Conservation (phyloP, 805 yeast species). For the Ogataea paradorogensis region DNA sequence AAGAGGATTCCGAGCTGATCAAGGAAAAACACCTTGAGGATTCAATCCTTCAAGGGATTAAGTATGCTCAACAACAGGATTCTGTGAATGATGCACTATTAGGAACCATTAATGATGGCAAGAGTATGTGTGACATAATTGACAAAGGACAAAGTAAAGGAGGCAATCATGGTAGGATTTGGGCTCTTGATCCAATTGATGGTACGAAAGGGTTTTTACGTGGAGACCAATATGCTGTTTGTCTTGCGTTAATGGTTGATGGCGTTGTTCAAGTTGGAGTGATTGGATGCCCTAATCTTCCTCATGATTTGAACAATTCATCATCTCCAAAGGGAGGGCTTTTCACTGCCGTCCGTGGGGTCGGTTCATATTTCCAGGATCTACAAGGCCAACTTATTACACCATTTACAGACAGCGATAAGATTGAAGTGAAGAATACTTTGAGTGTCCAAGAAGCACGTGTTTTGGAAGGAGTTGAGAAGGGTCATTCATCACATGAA, state of each 20-base stretch:
- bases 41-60: conserved; percentile 58
- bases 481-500: conserved; percentile 89
- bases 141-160: conserved; percentile 81
- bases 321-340: conserved; percentile 62
- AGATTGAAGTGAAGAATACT: conserved; percentile 53
- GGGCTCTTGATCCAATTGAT: conserved; percentile 98
- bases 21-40: conserved; percentile 49
- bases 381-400: conserved; percentile 36
- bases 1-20: conserved; percentile 79
- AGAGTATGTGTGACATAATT: conserved; percentile 59
- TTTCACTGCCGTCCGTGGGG: conserved; percentile 64
- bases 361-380: conserved; percentile 61
- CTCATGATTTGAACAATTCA: conserved; percentile 41
- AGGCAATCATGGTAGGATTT: conserved; percentile 75
- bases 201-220: conserved; percentile 96
- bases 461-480: conserved; percentile 92
- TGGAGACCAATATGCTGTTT: conserved; percentile 96
- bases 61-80: conserved; percentile 49
- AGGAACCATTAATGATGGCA: conserved; percentile 42
- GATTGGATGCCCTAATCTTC: conserved; percentile 93
- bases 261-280: conserved; percentile 87
- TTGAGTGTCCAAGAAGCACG: conserved; percentile 47
- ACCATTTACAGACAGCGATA: conserved; percentile 34
- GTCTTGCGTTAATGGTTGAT: conserved; percentile 84
- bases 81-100: conserved; percentile 29